These are phyloP conservation scores for Aspergillus fumigatus DNA, from an alignment of 2,329 filamentous ascomycete species.

Conservation along the genomic window DNA sequence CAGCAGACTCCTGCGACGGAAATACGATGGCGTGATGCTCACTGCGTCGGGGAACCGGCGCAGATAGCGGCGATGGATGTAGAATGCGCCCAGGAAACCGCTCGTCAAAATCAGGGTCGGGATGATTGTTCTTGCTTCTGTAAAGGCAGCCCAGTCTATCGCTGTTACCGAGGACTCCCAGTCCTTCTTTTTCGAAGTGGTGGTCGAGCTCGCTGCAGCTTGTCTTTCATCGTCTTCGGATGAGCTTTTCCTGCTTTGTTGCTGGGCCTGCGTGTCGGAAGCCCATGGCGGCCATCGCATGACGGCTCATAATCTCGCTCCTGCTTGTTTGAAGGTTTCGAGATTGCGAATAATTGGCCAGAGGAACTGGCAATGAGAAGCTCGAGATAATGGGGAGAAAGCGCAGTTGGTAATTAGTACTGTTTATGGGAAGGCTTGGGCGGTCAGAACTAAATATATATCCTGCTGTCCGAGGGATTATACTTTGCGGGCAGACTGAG, in stretches of 20 bases:
- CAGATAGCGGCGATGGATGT: constrained; percentile 54
- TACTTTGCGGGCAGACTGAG: neutral
- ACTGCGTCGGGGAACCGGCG: constrained; percentile 75
- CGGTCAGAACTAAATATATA: neutral
- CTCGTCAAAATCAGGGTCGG: constrained; percentile 37
- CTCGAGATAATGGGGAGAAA: neutral
- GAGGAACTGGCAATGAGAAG: neutral
- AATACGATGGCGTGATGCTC: constrained; percentile 70
- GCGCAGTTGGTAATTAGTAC: neutral
- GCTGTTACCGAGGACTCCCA: constrained; percentile 44
- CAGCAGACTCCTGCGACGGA: constrained; percentile 70
- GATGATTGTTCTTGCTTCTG: constrained; percentile 33
- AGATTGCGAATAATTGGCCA: neutral
- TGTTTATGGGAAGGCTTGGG: neutral
- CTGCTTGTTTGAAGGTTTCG: neutral
- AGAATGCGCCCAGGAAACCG: constrained; percentile 32
- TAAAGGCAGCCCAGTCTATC: constrained; percentile 35
- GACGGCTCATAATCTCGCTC: constrained; percentile 26
- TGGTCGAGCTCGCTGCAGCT: constrained; percentile 11
- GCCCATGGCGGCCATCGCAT: constrained; percentile 51
- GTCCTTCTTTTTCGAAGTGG: constrained; percentile 26
- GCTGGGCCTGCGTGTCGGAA: constrained; percentile 26
- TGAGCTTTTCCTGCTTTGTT: constrained; percentile 2
- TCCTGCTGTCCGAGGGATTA: neutral
- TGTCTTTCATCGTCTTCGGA: constrained; percentile 19